A percentile compares a stretch with the other conserved stretches of the same genome.
phyloP scores from a whole-genome alignment of 1,139 yeast genomes.

The Protomyces pachydermus region DNA sequence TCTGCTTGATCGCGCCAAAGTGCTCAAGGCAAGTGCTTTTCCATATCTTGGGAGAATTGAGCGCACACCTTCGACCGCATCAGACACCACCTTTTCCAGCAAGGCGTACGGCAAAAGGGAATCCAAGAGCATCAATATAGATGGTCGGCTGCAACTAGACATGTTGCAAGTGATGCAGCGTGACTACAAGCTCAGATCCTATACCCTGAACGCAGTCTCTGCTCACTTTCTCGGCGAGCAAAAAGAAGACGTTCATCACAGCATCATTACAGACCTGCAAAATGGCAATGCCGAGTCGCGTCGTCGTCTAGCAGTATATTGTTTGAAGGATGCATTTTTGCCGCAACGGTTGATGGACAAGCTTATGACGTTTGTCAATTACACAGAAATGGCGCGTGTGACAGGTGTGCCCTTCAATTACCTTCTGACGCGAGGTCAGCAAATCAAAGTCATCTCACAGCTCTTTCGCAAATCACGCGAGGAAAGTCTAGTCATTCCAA shows the following conservation, averaged over 20 bases:
- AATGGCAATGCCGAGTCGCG: conserved; percentile 90
- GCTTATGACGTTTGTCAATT: conserved; percentile 91
- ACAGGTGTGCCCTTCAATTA: conserved; percentile 97
- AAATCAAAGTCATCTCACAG: conserved; percentile 93
- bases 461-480: conserved; percentile 84
- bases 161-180: conserved; percentile 87
- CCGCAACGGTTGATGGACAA: conserved; percentile 85
- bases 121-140: conserved; percentile 83
- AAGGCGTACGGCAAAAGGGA: conserved; percentile 96
- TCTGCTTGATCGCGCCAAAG: conserved; percentile 75
- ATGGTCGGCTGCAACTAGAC: conserved; percentile 94
- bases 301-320: conserved; percentile 91
- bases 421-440: conserved; percentile 87
- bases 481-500: conserved; percentile 83
- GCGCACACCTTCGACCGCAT: conserved; percentile 65
- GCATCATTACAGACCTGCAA: conserved; percentile 89
- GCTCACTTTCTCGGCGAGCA: conserved; percentile 93
- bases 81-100: conserved; percentile 80
- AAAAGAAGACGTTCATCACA: conserved; percentile 96
- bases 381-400: conserved; percentile 99
- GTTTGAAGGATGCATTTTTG: conserved; percentile 91
- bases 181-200: conserved; percentile 89
- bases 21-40: conserved; percentile 61
- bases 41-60: conserved; percentile 81
- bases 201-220: conserved; percentile 90